Evolutionary conservation across 257 asterid species (phyloP).

Genomic region (Primulina tabacum): DNA sequence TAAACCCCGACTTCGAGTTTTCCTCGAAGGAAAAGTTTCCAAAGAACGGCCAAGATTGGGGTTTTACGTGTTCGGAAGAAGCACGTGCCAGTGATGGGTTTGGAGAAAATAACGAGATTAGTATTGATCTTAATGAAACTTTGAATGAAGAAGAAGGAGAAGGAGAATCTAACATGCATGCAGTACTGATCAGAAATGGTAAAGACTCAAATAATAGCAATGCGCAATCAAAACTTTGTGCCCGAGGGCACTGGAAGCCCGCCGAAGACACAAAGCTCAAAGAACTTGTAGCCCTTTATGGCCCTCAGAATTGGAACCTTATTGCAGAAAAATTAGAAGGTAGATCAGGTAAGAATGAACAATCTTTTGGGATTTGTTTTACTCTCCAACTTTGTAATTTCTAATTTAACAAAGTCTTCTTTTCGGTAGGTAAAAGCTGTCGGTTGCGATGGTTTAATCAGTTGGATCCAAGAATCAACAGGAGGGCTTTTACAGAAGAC

Average conservation of each 20-base stretch:
- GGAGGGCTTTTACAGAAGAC: slow-evolving; percentile 77
- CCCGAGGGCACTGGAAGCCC: slow-evolving; percentile 94
- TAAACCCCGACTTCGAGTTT: no score
- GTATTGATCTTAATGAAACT: slow-evolving; percentile 48
- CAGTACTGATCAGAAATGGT: slow-evolving; percentile 6
- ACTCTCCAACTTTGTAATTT: no score
- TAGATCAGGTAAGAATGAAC: slow-evolving; percentile 53
- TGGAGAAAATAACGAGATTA: background rate
- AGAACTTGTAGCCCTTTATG: slow-evolving; percentile 79
- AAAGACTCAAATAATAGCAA: slow-evolving; percentile 26
- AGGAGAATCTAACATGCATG: slow-evolving; percentile 34
- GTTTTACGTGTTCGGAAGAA: background rate
- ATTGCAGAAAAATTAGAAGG: slow-evolving; percentile 79
- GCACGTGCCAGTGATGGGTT: background rate
- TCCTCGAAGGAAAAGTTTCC: no score
- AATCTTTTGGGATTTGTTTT: no score
- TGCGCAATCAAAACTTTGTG: slow-evolving; percentile 60
- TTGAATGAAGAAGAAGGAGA: slow-evolving; percentile 30
- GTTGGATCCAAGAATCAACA: slow-evolving; percentile 80
- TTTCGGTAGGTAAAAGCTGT: slow-evolving; percentile 65
- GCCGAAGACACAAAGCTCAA: slow-evolving; percentile 79
- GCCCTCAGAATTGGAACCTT: slow-evolving; percentile 91
- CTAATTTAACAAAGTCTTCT: background rate
- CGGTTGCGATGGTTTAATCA: slow-evolving; percentile 90
- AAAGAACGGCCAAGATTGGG: background rate